Evolutionary conservation across 495 filamentous ascomycete genomes (phyloP).

Genomic region (Lophiotrema nucula): DNA sequence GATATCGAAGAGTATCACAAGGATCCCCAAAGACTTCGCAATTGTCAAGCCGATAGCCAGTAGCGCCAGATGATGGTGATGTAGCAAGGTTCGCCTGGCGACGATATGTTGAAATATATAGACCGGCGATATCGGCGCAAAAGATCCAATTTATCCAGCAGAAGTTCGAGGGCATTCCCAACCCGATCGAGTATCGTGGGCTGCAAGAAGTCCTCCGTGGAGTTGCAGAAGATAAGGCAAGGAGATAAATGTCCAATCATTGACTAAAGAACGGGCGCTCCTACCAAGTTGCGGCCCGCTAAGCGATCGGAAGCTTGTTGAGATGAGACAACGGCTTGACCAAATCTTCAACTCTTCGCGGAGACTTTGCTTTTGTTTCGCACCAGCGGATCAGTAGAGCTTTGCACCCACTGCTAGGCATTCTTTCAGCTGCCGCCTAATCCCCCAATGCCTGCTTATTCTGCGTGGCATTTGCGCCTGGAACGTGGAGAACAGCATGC

Average conservation of each 20-base stretch:
- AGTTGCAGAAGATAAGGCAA: conserved; percentile 20
- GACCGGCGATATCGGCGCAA: conserved; percentile 9
- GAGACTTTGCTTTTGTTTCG: conserved; percentile 15
- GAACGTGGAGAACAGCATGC: neutral
- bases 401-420: conserved; percentile 15
- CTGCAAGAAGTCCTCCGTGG: conserved; percentile 11
- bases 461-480: conserved; percentile 1
- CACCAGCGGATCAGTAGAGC: neutral
- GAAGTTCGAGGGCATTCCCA: conserved; percentile 7
- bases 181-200: conserved; percentile 17
- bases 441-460: neutral
- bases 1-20: no score
- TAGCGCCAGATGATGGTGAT: no score
- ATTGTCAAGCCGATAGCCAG: no score
- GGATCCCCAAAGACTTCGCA: no score
- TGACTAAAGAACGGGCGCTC: neutral
- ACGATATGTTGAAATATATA: no score
- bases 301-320: conserved; percentile 7
- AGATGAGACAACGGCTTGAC: conserved; percentile 26
- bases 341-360: conserved; percentile 13
- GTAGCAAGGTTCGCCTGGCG: no score
- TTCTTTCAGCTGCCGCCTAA: neutral
- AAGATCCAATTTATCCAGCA: no score
- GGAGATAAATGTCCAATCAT: conserved; percentile 15
- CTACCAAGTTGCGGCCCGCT: neutral